A percentile compares a stretch with the other conserved stretches of the same genome.
Conservation (phyloP, 495 filamentous ascomycete species). For the Terfezia claveryi region DNA sequence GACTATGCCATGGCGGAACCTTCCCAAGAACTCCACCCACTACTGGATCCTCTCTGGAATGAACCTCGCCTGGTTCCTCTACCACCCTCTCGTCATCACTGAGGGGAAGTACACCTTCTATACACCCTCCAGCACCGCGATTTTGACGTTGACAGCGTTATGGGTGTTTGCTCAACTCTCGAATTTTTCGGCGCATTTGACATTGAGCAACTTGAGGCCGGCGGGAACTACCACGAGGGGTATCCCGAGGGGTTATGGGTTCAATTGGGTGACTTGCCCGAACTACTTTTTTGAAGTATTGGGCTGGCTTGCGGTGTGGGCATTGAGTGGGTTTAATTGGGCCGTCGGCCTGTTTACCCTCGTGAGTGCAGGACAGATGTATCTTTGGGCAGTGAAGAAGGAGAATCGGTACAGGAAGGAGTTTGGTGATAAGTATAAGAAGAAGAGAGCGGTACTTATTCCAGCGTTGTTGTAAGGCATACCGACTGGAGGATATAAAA, state of each 20-base stretch:
- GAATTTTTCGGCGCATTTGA: conserved; percentile 59
- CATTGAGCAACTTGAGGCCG: conserved; percentile 50
- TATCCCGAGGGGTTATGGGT: conserved; percentile 74
- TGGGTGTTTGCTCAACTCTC: conserved; percentile 54
- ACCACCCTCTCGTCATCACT: conserved; percentile 41
- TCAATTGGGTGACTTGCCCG: conserved; percentile 70
- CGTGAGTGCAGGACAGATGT: conserved; percentile 54
- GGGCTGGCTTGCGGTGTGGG: conserved; percentile 56
- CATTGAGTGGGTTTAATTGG: conserved; percentile 54
- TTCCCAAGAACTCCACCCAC: conserved; percentile 77
- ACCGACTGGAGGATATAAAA: too few species aligned
- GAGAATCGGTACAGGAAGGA: conserved; percentile 73
- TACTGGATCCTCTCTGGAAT: conserved; percentile 74
- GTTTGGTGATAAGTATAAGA: conserved; percentile 75
- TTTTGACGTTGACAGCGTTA: conserved; percentile 42
- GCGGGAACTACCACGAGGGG: conserved; percentile 65
- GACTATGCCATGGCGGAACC: conserved; percentile 73
- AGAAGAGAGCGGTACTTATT: conserved; percentile 60
- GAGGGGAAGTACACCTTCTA: conserved; percentile 13
- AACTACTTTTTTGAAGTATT: conserved; percentile 91
- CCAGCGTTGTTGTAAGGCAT: conserved; percentile 33
- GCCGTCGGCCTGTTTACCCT: conserved; percentile 48
- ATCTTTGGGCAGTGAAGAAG: conserved; percentile 73
- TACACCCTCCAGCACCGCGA: conserved; percentile 20
- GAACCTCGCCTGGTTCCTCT: conserved; percentile 67